phyloP scores from a whole-genome alignment of 805 yeast genomes.

The Wickerhamomyces xylosicus region DNA sequence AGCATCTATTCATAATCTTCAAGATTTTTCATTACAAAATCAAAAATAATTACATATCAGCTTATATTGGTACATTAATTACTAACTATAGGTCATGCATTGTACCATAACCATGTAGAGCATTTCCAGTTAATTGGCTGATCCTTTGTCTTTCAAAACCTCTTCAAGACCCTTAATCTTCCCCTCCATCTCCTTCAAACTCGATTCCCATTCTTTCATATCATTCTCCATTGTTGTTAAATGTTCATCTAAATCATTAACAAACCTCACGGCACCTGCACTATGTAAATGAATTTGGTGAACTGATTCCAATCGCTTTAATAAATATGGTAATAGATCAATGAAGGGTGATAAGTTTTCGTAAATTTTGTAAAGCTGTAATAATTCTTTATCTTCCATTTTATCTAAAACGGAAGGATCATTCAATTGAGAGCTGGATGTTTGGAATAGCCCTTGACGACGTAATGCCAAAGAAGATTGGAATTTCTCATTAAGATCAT shows the following conservation, averaged over 20 bases:
- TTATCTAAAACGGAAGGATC: not conserved
- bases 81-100: too few relatives aligned
- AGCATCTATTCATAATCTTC: too few relatives aligned
- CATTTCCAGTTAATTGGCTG: too few relatives aligned
- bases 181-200: slow-evolving; percentile 13
- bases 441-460: slow-evolving; percentile 3
- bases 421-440: slow-evolving; percentile 1
- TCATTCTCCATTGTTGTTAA: slow-evolving; percentile 15
- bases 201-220: slow-evolving; percentile 19
- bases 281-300: slow-evolving; percentile 15
- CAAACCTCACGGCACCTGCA: slow-evolving; percentile 9
- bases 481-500: slow-evolving; percentile 17
- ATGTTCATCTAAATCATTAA: slow-evolving; percentile 12
- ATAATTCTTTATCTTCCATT: slow-evolving; percentile 14
- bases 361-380: slow-evolving; percentile 15
- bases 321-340: slow-evolving; percentile 17
- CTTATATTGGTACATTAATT: too few relatives aligned
- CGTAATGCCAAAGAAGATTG: slow-evolving; percentile 18
- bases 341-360: slow-evolving; percentile 10
- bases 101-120: too few relatives aligned
- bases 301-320: slow-evolving; percentile 18
- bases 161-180: slow-evolving; percentile 12
- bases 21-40: too few relatives aligned
- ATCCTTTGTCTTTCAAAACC: not conserved
- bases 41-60: too few relatives aligned